A percentile compares a stretch with the other conserved stretches of the same genome.
Evolutionary conservation across 257 asterid species (phyloP).

Genomic region (Solanum pinnatisectum): DNA sequence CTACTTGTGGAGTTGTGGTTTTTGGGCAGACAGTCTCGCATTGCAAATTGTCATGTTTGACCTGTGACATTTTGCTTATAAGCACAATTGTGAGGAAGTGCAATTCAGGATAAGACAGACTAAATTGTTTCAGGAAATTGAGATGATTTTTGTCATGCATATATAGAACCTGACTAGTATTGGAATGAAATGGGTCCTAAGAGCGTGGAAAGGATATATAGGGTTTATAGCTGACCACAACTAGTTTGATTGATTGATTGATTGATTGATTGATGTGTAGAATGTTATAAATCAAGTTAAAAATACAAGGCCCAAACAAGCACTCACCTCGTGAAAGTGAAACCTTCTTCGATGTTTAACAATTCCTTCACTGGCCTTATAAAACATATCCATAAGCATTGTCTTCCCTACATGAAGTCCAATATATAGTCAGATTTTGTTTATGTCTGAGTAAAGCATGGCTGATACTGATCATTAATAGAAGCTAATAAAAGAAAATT

Average conservation of each 20-base stretch:
- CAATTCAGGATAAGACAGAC: not conserved
- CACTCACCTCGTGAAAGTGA: constrained; percentile 88
- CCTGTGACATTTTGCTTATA: not conserved
- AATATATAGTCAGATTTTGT: constrained; percentile 20
- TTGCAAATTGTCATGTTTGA: not conserved
- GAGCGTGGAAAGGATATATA: not conserved
- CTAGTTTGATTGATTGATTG: not conserved
- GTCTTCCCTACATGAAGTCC: constrained; percentile 68
- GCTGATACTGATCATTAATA: not conserved
- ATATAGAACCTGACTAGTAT: not conserved
- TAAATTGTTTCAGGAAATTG: not conserved
- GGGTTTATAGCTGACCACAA: not conserved
- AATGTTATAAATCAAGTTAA: not conserved
- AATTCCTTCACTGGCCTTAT: constrained; percentile 72
- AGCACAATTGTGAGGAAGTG: not conserved
- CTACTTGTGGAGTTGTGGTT: not conserved
- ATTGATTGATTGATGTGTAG: not conserved
- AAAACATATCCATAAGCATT: constrained; percentile 98
- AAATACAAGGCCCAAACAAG: constrained; percentile 6
- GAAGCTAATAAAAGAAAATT: not conserved
- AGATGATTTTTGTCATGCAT: not conserved
- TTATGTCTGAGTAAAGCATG: not conserved
- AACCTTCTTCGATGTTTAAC: constrained; percentile 84
- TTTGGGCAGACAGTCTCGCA: not conserved
- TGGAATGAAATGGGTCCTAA: not conserved